Evolutionary conservation across 768 basidiomycete species (phyloP), one percentile per base, ranked within the genome.

Genomic region (Hygrophorus pudorinus): DNA sequence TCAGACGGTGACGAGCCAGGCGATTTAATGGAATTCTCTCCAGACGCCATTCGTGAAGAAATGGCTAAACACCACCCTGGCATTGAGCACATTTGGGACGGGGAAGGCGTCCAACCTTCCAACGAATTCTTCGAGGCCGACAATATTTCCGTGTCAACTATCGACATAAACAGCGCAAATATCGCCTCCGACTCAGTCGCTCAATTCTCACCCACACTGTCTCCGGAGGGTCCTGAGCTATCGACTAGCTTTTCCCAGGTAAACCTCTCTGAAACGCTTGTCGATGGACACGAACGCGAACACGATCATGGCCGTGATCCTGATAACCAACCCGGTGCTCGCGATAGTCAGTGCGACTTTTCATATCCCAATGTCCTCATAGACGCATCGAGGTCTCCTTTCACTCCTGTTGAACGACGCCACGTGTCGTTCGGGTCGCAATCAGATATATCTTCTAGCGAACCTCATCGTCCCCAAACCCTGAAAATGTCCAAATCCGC

Each of bases 11-110:
- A 78, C 7, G 76, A 76, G 46, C 62, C 66, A 32, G 71, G 73
- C 45, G 51, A 64, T 6, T 55, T 57, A 1, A 67, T 71, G 56
- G 67, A 75, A 32, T 83, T 87, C 65, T 75, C 67, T 13, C 65
- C 76, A 2, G 73, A 73, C 35, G 65, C 68, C n/a, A 71, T 85
- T 45, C 76, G 82, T 27, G 63, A 72, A 44, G 81, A 84, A 45
- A 59, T 86, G 39, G 72, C 73, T 38, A 73, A 67, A 55, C 69
- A 70, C 49, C 59, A 68, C 51, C 63, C 62, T n/a, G 49, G 56
- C 39, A 54, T 57, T 32, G 60, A 66, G 32, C 57, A 62, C 18
- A 54, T 52, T 41, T 62, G 63, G 56, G 58, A 56, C n/a, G 59
- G 63, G 24, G 54, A 59, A 21, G 56, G 64, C 30, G 52, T 57